These are phyloP conservation scores for Metschnikowia baotianmanensis DNA, from an alignment of 805 yeast species.

Conservation along the genomic window DNA sequence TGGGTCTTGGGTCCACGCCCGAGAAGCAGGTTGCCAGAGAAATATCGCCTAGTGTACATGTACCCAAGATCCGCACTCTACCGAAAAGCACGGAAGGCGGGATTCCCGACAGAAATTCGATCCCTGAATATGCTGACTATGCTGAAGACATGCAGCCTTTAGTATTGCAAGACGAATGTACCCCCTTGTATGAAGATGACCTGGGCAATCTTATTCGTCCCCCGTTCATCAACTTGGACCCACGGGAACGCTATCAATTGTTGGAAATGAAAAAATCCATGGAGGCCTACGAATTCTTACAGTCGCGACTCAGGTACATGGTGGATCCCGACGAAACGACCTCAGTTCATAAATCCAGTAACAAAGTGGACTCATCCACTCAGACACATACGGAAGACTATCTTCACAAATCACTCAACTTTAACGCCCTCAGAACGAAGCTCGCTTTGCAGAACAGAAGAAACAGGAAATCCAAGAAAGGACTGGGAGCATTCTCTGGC, in stretches of 20 bases:
- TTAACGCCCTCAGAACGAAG: slow-evolving; percentile 21
- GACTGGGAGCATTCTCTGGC: slow-evolving; percentile 31
- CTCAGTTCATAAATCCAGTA: slow-evolving; percentile 18
- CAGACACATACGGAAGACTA: slow-evolving; percentile 37
- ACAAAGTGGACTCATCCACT: slow-evolving; percentile 40
- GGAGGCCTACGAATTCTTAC: slow-evolving; percentile 35
- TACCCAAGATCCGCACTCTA: slow-evolving; percentile 17
- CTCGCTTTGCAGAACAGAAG: slow-evolving; percentile 13
- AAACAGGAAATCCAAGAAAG: slow-evolving; percentile 18
- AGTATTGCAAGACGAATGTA: slow-evolving; percentile 31
- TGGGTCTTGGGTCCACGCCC: slow-evolving; percentile 7
- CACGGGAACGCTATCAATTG: slow-evolving; percentile 41
- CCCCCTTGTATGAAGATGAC: slow-evolving; percentile 34
- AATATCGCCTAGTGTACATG: slow-evolving; percentile 17
- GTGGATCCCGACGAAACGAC: slow-evolving; percentile 40
- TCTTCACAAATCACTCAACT: slow-evolving; percentile 29
- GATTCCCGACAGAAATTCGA: neutral
- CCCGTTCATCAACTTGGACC: slow-evolving; percentile 44
- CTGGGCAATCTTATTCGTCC: slow-evolving; percentile 41
- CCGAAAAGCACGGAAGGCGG: slow-evolving; percentile 11
- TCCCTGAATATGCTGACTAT: neutral
- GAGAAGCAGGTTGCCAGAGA: slow-evolving; percentile 12
- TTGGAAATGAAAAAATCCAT: slow-evolving; percentile 39
- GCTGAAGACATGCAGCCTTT: slow-evolving; percentile 14
- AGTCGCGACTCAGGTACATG: slow-evolving; percentile 37